Base-by-base conservation (phyloP, 2,329 filamentous ascomycete species). In the Ascochyta lentis region DNA sequence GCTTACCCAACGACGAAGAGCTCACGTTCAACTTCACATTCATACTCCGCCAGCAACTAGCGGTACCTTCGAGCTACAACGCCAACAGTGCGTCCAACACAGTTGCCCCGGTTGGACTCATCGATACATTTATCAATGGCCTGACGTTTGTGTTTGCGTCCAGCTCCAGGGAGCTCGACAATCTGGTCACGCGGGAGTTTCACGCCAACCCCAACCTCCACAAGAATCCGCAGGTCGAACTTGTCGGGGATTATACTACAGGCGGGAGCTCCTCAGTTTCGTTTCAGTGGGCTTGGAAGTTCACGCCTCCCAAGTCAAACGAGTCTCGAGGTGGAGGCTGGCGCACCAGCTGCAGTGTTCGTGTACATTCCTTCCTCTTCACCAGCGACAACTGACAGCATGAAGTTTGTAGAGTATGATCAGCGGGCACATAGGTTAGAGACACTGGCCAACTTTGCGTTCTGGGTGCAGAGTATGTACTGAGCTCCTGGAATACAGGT, bases 241-340 rank as follows among this genome's bases (percentile, higher is more conserved):
- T 98, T 40, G 88, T 99, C n/a, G 95, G 95, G 3, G 92, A 96
- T 74, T 97, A 90, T 72, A 84, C 86, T 3, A 99, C 95, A 0
- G 87, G 84, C 29, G 93, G 94, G n/a, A 91, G 82, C 68, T 81
- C 89, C 6, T 94, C 91, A 1, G 89, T 96, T 27, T 88, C 92
- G 31, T 97, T 97, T 72, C 89, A 94, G 62, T 99, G 94, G 92
- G 88, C 89, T 7, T 99, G 95, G 95, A 95, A 89, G 80, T 99
- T 94, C 92, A 92, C 90, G 72, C 91, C 95, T 8, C 95, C 95
- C 34, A 96, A 92, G 80, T 70, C 80, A 13, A 78, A 80, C 15
- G 93, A 97, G 71, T 93, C 97, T 72, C 86, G 86, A 68, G 91
- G 90, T 27, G 92, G 92, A 54, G 95, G 95, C 40, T 99, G 95